These are phyloP conservation scores for Afroboletus lepidellus DNA, from an alignment of 1,284 basidiomycete species.

Conservation along the genomic window DNA sequence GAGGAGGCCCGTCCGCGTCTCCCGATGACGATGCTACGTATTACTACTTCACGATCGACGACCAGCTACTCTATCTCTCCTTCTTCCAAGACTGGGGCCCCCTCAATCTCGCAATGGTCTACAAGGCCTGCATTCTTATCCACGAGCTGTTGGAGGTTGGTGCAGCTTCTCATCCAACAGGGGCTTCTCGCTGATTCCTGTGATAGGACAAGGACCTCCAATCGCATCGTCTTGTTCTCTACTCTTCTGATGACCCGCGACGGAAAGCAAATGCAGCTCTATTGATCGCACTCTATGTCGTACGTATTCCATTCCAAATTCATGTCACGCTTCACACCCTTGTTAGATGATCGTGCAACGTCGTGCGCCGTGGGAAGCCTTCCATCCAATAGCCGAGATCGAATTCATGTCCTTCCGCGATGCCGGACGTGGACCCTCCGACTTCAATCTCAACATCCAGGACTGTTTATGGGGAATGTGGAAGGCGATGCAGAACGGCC, in stretches of 20 bases:
- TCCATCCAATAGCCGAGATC: constrained; percentile 86
- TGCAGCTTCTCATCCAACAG: neutral
- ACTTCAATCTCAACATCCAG: constrained; percentile 91
- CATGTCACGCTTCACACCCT: constrained; percentile 19
- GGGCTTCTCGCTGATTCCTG: constrained; percentile 14
- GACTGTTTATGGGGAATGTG: constrained; percentile 95
- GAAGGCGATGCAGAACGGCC: constrained; percentile 87
- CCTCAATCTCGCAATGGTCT: constrained; percentile 88
- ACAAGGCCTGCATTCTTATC: constrained; percentile 91
- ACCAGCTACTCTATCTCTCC: constrained; percentile 88
- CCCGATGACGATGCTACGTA: constrained; percentile 70
- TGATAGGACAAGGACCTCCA: constrained; percentile 66
- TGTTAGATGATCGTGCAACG: constrained; percentile 89
- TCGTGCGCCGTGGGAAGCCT: constrained; percentile 92
- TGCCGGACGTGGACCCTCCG: constrained; percentile 89
- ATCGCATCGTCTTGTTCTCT: constrained; percentile 79
- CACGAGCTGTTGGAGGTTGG: constrained; percentile 83
- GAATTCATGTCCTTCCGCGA: constrained; percentile 96
- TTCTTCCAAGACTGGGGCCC: constrained; percentile 98
- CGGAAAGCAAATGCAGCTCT: constrained; percentile 93
- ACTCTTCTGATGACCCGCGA: constrained; percentile 82
- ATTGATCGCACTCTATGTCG: constrained; percentile 87
- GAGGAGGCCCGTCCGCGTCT: constrained; percentile 56
- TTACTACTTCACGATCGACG: constrained; percentile 88
- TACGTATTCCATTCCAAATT: constrained; percentile 41